A percentile compares a stretch with the other conserved stretches of the same genome.
Conservation (phyloP, 441 rosid genomes). For the Populus hybrid region DNA sequence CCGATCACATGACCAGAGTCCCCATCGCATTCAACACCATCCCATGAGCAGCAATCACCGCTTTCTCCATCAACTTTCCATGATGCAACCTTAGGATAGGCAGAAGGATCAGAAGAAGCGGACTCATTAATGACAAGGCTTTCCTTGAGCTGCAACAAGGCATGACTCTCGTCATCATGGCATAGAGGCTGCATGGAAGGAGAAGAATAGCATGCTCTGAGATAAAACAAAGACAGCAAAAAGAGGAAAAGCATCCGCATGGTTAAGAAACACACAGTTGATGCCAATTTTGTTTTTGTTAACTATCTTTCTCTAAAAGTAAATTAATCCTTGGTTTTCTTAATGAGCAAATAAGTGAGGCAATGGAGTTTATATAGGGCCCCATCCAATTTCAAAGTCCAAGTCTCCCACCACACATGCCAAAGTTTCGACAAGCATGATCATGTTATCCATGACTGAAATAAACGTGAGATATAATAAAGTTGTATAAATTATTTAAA, state of each 20-base stretch:
- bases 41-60: conserved; percentile 33
- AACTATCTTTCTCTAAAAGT: no score
- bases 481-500: no score
- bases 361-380: no score
- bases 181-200: background rate
- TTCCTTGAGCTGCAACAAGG: conserved; percentile 29
- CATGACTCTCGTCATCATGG: conserved; percentile 20
- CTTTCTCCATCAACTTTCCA: conserved; percentile 5
- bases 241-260: background rate
- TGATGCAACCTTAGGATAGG: conserved; percentile 7
- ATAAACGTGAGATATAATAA: no score
- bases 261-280: background rate
- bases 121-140: background rate
- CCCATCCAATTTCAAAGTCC: no score
- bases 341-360: no score
- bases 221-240: background rate
- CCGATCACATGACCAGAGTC: conserved; percentile 22
- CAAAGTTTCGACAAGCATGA: no score
- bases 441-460: no score
- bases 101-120: background rate
- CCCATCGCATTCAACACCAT: conserved; percentile 25
- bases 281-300: no score
- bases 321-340: no score
- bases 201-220: background rate
- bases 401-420: no score